phyloP scores from a whole-genome alignment of 2,329 filamentous ascomycete species.

The Fusarium sp. region DNA sequence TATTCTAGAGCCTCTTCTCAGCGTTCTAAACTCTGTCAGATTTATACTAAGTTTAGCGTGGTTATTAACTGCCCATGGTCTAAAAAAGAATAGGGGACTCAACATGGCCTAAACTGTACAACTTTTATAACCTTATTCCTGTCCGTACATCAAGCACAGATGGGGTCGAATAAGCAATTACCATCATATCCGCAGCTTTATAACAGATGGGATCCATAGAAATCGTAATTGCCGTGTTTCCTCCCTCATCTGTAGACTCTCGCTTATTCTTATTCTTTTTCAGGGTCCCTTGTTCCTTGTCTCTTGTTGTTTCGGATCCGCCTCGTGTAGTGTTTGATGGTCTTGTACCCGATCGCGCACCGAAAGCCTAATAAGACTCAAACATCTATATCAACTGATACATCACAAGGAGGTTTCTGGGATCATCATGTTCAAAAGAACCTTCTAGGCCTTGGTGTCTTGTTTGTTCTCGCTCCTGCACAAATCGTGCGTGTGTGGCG shows the following conservation, averaged over 20 bases:
- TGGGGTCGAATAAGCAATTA: constrained; percentile 1
- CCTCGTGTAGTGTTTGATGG: constrained; percentile 35
- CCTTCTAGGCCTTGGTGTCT: constrained; percentile 34
- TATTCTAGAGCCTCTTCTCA: background rate
- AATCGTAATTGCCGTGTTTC: constrained; percentile 10
- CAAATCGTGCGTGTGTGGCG: constrained; percentile 28
- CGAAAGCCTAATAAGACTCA: constrained; percentile 23
- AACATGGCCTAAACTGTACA: background rate
- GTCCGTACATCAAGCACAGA: background rate
- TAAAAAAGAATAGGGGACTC: background rate
- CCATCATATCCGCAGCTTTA: background rate
- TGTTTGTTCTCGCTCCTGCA: constrained; percentile 5
- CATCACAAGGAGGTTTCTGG: background rate
- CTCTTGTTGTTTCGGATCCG: constrained; percentile 33
- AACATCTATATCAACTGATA: constrained; percentile 9
- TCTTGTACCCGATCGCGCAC: constrained; percentile 10
- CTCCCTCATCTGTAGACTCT: constrained; percentile 4
- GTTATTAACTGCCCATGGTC: background rate
- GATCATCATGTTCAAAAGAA: constrained; percentile 2
- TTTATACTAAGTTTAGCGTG: background rate
- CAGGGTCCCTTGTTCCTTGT: constrained; percentile 2
- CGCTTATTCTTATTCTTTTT: constrained; percentile 11
- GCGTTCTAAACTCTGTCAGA: background rate
- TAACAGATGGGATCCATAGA: background rate
- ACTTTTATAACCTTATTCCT: background rate